Base-by-base conservation (phyloP, 495 filamentous ascomycete genomes). In the Penicillium turbatum region DNA sequence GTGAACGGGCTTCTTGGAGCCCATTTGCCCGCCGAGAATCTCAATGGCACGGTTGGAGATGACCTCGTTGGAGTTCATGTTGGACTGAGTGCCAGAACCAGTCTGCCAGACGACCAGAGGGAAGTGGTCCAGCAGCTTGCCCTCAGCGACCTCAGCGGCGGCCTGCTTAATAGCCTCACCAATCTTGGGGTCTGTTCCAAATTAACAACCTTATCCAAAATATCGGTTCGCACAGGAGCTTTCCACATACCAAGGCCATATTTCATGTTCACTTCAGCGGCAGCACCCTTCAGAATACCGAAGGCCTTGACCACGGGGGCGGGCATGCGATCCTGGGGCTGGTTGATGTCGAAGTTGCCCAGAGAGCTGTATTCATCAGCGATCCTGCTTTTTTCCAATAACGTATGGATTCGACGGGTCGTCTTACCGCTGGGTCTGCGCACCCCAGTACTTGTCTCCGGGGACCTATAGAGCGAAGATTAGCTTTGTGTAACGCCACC, bases 31-130 rank as follows among this genome's bases (percentile, higher is more conserved):
- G 53, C 93, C 93, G 13, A 98, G 79, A 53, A 98, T 93, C 78
- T 98, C 95, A 71, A 98, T 98, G 37, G 93, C 93, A 54, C 93
- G 90, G 82, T 98, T 98, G 54, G 92, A 96, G 75, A 98, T 98
- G 70, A 98, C 93, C 76, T 98, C 93, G 75, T 98, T 98, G 69
- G 93, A 92, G 79, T 98, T 98, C 93, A 98, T 98, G 83, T 98
- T 98, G 68, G 91, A 96, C 77, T 98, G 93, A 24, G 93, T 98
- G 63, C 93, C 93, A 15, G 95, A 97, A 51, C 93, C 93, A 34
- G 93, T 98, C 74, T 98, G 93, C 93, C 93, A 98, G 65, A 98
- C 92, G 48, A 97, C 93, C 44, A 98, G 87, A 50, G 92, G 93
- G 77, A 98, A 98, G 82, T 98, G 93, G 73, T 96, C 91, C 66